These are phyloP conservation scores for Lactarius sp. DNA, from an alignment of 768 basidiomycete genomes.

Conservation along the genomic window DNA sequence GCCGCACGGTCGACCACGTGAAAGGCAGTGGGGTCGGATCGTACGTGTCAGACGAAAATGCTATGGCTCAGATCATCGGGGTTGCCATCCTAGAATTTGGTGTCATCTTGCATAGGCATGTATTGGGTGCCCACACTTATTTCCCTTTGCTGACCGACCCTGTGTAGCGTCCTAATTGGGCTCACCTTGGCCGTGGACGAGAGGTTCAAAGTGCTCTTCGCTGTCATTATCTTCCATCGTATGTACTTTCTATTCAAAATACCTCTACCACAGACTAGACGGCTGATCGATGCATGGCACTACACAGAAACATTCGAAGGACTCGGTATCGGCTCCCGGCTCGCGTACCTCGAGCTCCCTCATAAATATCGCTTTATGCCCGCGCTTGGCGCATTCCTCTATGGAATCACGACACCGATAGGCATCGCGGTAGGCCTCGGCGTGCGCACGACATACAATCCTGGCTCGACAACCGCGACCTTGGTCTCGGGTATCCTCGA, in stretches of 20 bases:
- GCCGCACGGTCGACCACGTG: constrained; percentile 31
- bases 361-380: constrained; percentile 52
- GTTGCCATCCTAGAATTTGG: constrained; percentile 94
- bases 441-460: constrained; percentile 74
- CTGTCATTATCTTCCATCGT: constrained; percentile 92
- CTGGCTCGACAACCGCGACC: constrained; percentile 63
- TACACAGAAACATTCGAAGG: constrained; percentile 88
- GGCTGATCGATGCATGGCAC: not conserved
- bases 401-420: constrained; percentile 77
- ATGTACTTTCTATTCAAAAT: constrained; percentile 33
- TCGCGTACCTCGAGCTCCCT: constrained; percentile 70
- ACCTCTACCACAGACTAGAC: not conserved
- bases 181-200: constrained; percentile 87
- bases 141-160: not conserved
- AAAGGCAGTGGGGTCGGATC: constrained; percentile 31
- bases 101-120: constrained; percentile 74
- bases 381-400: constrained; percentile 54
- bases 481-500: constrained; percentile 86
- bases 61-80: constrained; percentile 72
- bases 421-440: constrained; percentile 86
- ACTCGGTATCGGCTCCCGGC: constrained; percentile 84
- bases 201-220: constrained; percentile 78
- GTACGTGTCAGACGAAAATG: constrained; percentile 26
- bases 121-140: not conserved
- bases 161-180: constrained; percentile 70